phyloP scores from a whole-genome alignment of 2,329 filamentous ascomycete genomes.

The Akanthomyces dipterigenus region DNA sequence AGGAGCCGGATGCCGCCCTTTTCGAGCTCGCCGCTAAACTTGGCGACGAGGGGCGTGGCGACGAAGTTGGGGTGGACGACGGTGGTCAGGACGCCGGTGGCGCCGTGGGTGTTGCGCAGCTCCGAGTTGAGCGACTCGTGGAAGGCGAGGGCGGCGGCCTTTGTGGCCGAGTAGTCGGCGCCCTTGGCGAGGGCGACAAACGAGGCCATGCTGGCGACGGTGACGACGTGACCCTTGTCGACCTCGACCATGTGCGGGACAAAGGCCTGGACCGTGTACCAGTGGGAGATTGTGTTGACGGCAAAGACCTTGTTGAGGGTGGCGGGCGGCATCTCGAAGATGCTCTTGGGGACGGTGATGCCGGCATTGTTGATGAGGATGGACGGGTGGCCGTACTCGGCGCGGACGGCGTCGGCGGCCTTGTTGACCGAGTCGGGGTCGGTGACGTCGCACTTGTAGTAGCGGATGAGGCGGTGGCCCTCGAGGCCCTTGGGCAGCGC shows the following conservation, averaged over 20 bases:
- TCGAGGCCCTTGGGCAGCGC: constrained; percentile 1
- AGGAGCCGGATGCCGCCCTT: constrained; percentile 18
- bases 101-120: constrained; percentile 46
- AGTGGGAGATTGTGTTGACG: constrained; percentile 59
- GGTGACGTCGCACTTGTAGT: constrained; percentile 60
- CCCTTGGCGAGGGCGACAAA: constrained; percentile 51
- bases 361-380: constrained; percentile 41
- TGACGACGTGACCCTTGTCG: constrained; percentile 63
- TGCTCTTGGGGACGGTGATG: constrained; percentile 54
- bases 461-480: constrained; percentile 45
- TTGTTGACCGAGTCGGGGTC: constrained; percentile 40
- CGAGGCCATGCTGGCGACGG: constrained; percentile 55
- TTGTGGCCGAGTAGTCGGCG: constrained; percentile 56
- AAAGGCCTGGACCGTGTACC: constrained; percentile 54
- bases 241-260: constrained; percentile 49
- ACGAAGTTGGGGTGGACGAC: constrained; percentile 44
- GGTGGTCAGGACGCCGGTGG: constrained; percentile 53
- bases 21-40: constrained; percentile 14
- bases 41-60: constrained; percentile 21
- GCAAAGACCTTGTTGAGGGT: constrained; percentile 56
- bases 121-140: constrained; percentile 54
- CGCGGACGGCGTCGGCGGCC: constrained; percentile 42
- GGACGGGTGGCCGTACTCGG: constrained; percentile 50
- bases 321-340: constrained; percentile 46
- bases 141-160: constrained; percentile 55